Conservation (phyloP, 768 basidiomycete genomes). For the Hemileccinum impolitum region DNA sequence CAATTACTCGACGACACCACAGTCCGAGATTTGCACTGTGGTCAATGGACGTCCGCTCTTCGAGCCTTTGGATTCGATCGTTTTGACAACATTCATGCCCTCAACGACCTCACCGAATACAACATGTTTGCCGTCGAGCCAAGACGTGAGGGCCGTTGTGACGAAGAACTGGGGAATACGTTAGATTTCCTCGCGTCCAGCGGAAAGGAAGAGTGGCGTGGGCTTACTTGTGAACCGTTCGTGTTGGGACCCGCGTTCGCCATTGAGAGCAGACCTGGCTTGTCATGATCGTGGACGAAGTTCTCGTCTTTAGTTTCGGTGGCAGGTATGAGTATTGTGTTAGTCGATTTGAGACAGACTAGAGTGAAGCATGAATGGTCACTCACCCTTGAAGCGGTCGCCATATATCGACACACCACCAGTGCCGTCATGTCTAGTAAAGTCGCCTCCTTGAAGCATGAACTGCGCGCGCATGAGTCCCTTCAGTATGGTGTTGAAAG, state of each 20-base stretch:
- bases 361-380: not conserved
- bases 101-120: conserved; percentile 48
- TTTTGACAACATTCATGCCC: conserved; percentile 41
- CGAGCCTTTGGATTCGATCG: conserved; percentile 36
- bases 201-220: not conserved
- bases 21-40: conserved; percentile 50
- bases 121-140: conserved; percentile 47
- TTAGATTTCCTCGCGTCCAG: not conserved
- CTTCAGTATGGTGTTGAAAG: not conserved
- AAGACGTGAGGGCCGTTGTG: conserved; percentile 67
- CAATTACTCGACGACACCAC: conserved; percentile 45
- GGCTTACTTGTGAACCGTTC: conserved; percentile 69
- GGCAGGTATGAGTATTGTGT: not conserved
- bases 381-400: conserved; percentile 66
- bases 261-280: conserved; percentile 73
- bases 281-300: conserved; percentile 60
- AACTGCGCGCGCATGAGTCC: conserved; percentile 39
- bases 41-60: conserved; percentile 24
- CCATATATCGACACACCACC: conserved; percentile 89
- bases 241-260: conserved; percentile 85
- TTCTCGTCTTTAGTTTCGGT: conserved; percentile 52
- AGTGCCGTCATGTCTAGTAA: conserved; percentile 70
- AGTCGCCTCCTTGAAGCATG: conserved; percentile 89
- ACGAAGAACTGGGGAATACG: conserved; percentile 58
- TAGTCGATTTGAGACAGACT: not conserved